Conservation (phyloP, 139 green algal genomes). For the Gonium pectorale region DNA sequence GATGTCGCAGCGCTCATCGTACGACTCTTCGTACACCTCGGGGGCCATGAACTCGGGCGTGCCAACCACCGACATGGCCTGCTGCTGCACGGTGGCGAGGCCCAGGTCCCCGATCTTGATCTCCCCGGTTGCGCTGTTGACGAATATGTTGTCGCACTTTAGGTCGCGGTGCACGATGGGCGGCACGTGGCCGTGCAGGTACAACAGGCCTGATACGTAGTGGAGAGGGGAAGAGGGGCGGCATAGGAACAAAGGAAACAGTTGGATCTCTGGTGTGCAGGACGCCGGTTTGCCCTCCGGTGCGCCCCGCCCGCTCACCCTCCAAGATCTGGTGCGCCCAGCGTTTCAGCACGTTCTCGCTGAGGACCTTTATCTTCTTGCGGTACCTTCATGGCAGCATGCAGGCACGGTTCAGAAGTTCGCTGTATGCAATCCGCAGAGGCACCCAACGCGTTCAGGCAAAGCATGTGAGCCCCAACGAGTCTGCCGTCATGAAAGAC, state of each 20-base stretch:
- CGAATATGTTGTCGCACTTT: conserved; percentile 64
- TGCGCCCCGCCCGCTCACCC: conserved; percentile 43
- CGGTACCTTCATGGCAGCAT: conserved; percentile 76
- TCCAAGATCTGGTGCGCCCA: conserved; percentile 97
- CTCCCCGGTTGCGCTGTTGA: conserved; percentile 89
- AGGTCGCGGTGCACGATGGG: conserved; percentile 68
- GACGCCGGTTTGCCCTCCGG: background rate
- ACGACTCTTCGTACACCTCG: conserved; percentile 98
- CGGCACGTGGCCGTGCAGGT: conserved; percentile 90
- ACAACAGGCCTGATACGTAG: conserved; percentile 80
- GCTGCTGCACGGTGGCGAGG: conserved; percentile 87
- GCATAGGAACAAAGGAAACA: too few relatives aligned
- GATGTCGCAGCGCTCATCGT: conserved; percentile 86
- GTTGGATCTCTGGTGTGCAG: background rate
- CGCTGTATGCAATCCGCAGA: too few relatives aligned
- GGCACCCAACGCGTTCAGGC: too few relatives aligned
- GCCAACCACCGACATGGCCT: conserved; percentile 37
- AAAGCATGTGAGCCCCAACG: too few relatives aligned
- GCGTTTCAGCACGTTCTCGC: conserved; percentile 84
- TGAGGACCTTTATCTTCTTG: conserved; percentile 86
- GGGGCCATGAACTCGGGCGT: conserved; percentile 98
- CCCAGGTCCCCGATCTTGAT: conserved; percentile 99
- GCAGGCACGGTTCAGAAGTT: background rate
- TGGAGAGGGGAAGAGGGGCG: background rate
- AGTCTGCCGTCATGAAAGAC: too few relatives aligned